Evolutionary conservation across 192 early-diverging fungal species (phyloP), one percentile per base, ranked within the genome.

Genomic region (Coemansia pectinata): DNA sequence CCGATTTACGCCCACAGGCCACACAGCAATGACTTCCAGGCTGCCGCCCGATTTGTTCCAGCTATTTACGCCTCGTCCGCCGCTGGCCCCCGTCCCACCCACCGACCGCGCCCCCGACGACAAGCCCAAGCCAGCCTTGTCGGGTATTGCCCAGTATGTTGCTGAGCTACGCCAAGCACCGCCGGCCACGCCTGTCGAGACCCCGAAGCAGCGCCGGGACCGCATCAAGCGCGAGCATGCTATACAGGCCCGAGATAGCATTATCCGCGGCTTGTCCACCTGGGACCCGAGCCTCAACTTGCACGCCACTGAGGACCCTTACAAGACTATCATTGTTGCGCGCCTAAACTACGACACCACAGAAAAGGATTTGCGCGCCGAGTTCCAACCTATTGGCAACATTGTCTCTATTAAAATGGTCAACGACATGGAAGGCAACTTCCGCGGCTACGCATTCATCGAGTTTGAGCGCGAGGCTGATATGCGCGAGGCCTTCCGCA

Each of bases 381-480:
- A 90, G 65, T 95, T 98, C 76, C 89, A 93, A 14, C 65, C 77
- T 40, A 97, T 90, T 77, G 96, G 96, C 3, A 85, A 83, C 10
- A 69, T 83, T 45, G 75, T 27, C 12, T 44, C 62, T 58, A 87
- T 97, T 29, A 89, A 93, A 73, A 88, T 95, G 62, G 93, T 95
- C 27, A 86, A 84, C 53, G 86, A 90, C 65, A 74, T 79, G 69
- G 85, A 86, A 0, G 89, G 87, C 8, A 90, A 95, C 76, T 90
- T 94, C 17, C 88, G 91, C 72, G 96, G 97, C 41, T 98, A 97
- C 67, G 97, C 94, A 0, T 98, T 98, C 70, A 88, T 98, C 68
- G 97, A 98, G 81, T 98, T 87, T 76, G 95, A 93, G 70, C 86
- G 91, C 52, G 97, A 98, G 79, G 78, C 85, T 19, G 93, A 92